Evolutionary conservation across 345 rosid genomes (phyloP), one percentile per base, ranked within the genome.

Genomic region (Euclidium syriacum): DNA sequence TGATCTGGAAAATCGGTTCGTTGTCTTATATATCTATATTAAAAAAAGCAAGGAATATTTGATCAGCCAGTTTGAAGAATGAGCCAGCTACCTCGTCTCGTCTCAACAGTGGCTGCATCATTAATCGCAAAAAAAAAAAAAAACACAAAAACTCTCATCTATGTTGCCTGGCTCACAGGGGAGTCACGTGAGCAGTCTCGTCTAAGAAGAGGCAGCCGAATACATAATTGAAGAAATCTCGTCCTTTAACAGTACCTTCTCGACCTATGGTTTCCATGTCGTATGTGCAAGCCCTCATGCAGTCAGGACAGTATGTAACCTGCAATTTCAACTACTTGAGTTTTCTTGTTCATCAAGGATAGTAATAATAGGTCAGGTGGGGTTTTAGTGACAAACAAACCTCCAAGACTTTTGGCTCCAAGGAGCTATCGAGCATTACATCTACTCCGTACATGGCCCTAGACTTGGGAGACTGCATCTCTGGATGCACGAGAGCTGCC

Each of bases 281-380:
- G 49, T 87, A 90, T 57, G 79, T 84, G 85, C 97, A 90, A n/a
- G 92, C 96, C 73, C 95, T 81, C 67, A 78, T 78, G 66, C 96
- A 90, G 74, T 89, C 99, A 11, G 97, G 99, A 69, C 97, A 94
- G 74, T 84, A 94, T 2, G 97, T 90, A 19, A 87, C 90, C 99
- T 90, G 30, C 25, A 12, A 25, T 25, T 29, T 10, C 9, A n/a
- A n/a, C n/a, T n/a, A n/a, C 16, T 54, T 19, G 18, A 30, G 47
- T 34, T 52, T 46, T 4, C 33, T 39, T 36, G 30, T 24, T 32
- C 22, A 40, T 7, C 7, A 40, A 33, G 52, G 10, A 19, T 49
- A 44, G 3, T 2, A 19, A 15, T 15, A 29, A 16, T 53, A 32
- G 26, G 10, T 47, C 68, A 42, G 26, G 10, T 38, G 12, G 42